A percentile compares a stretch with the other conserved stretches of the same genome.
Evolutionary conservation across 1,139 yeast species (phyloP).

Genomic region (Spathaspora sp.): DNA sequence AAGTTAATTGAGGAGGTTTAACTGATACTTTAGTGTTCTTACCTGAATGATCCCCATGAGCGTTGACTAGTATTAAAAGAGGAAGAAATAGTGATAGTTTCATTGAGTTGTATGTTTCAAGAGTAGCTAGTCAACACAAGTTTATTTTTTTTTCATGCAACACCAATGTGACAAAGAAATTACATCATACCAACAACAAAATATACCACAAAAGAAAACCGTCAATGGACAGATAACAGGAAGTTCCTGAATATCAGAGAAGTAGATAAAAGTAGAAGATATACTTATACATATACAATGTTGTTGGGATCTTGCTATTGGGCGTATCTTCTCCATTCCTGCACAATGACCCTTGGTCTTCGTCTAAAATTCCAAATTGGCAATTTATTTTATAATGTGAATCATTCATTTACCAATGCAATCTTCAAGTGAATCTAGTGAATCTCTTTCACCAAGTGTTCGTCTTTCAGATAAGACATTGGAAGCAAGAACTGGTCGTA

Average conservation of each 20-base stretch:
- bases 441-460: neutral
- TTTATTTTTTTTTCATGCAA: neutral
- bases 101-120: neutral
- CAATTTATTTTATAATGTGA: neutral
- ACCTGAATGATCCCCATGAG: slow-evolving; percentile 19
- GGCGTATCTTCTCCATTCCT: neutral
- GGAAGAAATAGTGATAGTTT: neutral
- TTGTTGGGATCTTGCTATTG: neutral
- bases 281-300: too few species aligned
- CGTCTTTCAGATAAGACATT: slow-evolving; percentile 10
- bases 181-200: too few species aligned
- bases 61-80: neutral
- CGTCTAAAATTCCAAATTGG: neutral
- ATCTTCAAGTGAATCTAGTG: neutral
- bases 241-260: too few species aligned
- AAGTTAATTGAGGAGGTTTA: slow-evolving; percentile 52
- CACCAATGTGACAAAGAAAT: too few species aligned
- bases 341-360: neutral
- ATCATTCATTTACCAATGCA: neutral
- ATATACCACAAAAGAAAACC: too few species aligned
- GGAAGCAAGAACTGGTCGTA: slow-evolving; percentile 35
- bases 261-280: too few species aligned
- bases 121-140: too few species aligned
- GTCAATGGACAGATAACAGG: too few species aligned
- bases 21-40: slow-evolving; percentile 9